Conservation (phyloP, 139 green algal genomes). For the Micractinium sp. region DNA sequence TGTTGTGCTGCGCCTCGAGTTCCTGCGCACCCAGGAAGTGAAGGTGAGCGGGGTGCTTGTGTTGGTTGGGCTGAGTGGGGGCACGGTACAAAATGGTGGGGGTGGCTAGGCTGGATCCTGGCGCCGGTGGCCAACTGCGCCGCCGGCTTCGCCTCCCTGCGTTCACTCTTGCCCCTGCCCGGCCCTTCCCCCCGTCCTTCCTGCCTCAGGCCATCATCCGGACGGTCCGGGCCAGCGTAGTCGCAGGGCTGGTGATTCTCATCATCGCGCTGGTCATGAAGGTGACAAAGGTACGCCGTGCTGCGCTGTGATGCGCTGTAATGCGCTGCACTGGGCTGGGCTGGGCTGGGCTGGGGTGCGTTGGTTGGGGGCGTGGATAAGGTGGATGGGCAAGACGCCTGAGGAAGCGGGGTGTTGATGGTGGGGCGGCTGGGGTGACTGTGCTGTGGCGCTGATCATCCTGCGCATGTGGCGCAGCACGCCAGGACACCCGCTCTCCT, state of each 20-base stretch:
- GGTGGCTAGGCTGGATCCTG: not conserved
- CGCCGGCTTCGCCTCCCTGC: not conserved
- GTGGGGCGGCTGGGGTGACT: no score
- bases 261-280: not conserved
- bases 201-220: conserved; percentile 13
- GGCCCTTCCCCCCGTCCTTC: not conserved
- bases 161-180: no score
- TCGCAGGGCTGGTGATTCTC: conserved; percentile 23
- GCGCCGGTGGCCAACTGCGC: not conserved
- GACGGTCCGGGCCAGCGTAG: not conserved
- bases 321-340: no score
- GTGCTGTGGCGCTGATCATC: no score
- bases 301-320: not conserved
- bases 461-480: no score
- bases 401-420: no score
- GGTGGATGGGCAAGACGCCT: no score
- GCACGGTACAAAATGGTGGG: not conserved
- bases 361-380: no score
- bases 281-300: conserved; percentile 8
- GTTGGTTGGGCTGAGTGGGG: not conserved
- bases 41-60: not conserved
- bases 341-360: no score
- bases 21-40: conserved; percentile 3
- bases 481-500: no score
- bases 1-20: conserved; percentile 31